These are phyloP conservation scores for Barnettozyma botsteinii DNA, from an alignment of 805 yeast species.

Conservation along the genomic window DNA sequence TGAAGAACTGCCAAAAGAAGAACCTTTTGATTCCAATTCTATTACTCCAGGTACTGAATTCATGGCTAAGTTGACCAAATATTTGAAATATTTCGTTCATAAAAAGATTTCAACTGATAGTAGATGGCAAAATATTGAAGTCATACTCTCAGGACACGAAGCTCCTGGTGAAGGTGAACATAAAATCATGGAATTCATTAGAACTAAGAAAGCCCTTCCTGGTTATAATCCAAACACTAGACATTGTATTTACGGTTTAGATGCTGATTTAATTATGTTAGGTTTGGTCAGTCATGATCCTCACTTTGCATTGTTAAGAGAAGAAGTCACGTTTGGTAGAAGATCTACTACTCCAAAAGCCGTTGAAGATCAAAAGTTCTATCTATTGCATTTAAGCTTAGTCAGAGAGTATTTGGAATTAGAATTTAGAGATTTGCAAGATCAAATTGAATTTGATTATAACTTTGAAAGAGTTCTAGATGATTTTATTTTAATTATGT, in stretches of 20 bases:
- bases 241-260: conserved; percentile 96
- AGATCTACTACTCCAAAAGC: conserved; percentile 35
- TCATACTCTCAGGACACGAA: conserved; percentile 88
- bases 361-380: conserved; percentile 76
- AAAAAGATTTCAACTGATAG: conserved; percentile 85
- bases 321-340: conserved; percentile 86
- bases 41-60: conserved; percentile 99
- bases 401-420: conserved; percentile 86
- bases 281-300: conserved; percentile 97
- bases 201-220: conserved; percentile 84
- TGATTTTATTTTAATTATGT: conserved; percentile 87
- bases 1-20: conserved; percentile 69
- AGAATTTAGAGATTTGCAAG: conserved; percentile 72
- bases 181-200: conserved; percentile 91
- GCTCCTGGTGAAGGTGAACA: conserved; percentile 99
- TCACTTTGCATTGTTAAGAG: conserved; percentile 91
- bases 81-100: conserved; percentile 87
- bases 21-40: conserved; percentile 85
- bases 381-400: conserved; percentile 74
- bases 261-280: conserved; percentile 94
- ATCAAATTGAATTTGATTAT: conserved; percentile 56
- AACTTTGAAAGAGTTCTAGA: conserved; percentile 87
- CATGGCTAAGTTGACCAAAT: conserved; percentile 82
- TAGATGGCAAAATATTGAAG: conserved; percentile 87
- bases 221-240: conserved; percentile 86